Evolutionary conservation across 2,329 filamentous ascomycete genomes (phyloP), one percentile per base, ranked within the genome.

Genomic region (Diaporthe citriasiana): DNA sequence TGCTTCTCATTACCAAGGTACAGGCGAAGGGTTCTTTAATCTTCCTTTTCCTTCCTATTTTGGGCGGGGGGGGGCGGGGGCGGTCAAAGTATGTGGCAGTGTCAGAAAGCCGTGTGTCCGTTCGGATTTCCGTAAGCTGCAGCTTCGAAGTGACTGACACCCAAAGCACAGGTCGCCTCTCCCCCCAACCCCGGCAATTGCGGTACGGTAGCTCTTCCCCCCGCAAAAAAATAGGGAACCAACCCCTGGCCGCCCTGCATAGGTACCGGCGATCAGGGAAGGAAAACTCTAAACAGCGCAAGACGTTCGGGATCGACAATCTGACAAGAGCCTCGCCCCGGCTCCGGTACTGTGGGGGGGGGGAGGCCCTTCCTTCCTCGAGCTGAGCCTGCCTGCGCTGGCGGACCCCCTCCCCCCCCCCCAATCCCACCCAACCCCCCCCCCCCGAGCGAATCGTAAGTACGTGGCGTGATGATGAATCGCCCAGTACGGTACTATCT

Each of bases 261-360:
- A 51, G 70, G 55, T 47, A 63, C 56, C 56, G 70, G 70, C 56
- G 55, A 63, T 60, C 70, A 71, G 55, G 69, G 55, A 51, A 60
- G 56, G 27, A 71, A 71, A 71, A 65, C 55, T 71, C 70, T 71
- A 71, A 71, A 71, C 40, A 71, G 70, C 55, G 33, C 35, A 57
- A 50, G 27, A 57, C 22, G 40, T 50, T 71, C 51, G 69, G 63
- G 63, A 68, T 68, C 63, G 63, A 68, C 63, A 68, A 68, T 68
- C 63, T 68, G 63, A 68, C 63, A 68, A 68, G 63, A 68, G 63
- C 63, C 63, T 68, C 63, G 63, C 63, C 63, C 47, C 47, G 63
- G 47, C 63, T 53, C 63, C 63, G 63, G 63, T 51, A 47, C 4
- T 51, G 45, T 51, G 47, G 27, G 42, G 6, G 38, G 9, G 40